phyloP scores from a whole-genome alignment of 2,329 filamentous ascomycete genomes.

The Botryotinia calthae region DNA sequence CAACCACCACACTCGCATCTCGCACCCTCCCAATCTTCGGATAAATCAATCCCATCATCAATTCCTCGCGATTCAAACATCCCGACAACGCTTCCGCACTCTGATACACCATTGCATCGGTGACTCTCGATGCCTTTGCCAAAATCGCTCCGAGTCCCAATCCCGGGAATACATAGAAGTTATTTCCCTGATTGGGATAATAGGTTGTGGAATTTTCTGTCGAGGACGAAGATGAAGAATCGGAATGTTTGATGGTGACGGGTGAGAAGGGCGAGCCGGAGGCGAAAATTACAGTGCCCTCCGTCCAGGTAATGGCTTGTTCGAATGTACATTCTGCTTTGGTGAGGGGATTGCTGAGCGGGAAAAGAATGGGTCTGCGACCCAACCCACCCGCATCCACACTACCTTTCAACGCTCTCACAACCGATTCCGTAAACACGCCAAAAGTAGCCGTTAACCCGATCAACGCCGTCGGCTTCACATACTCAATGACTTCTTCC shows the following conservation, averaged over 20 bases:
- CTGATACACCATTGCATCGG: constrained; percentile 95
- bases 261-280: constrained; percentile 89
- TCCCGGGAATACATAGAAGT: constrained; percentile 92
- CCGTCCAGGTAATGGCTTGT: constrained; percentile 85
- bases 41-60: constrained; percentile 82
- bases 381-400: constrained; percentile 64
- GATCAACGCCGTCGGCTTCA: constrained; percentile 91
- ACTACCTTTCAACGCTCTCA: constrained; percentile 66
- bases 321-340: constrained; percentile 98
- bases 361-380: constrained; percentile 87
- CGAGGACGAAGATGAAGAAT: constrained; percentile 40
- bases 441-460: constrained; percentile 93
- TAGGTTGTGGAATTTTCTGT: constrained; percentile 54
- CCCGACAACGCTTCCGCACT: constrained; percentile 79
- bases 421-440: constrained; percentile 84
- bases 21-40: constrained; percentile 87
- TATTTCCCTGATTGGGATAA: constrained; percentile 81
- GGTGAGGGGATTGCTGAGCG: constrained; percentile 90
- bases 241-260: constrained; percentile 61
- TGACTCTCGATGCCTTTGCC: constrained; percentile 80
- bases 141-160: constrained; percentile 92
- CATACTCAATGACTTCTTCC: constrained; percentile 88
- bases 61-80: constrained; percentile 76
- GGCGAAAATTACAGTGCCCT: constrained; percentile 88
- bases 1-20: constrained; percentile 82